phyloP scores from a whole-genome alignment of 495 filamentous ascomycete genomes.

The Aspergillus leporis region DNA sequence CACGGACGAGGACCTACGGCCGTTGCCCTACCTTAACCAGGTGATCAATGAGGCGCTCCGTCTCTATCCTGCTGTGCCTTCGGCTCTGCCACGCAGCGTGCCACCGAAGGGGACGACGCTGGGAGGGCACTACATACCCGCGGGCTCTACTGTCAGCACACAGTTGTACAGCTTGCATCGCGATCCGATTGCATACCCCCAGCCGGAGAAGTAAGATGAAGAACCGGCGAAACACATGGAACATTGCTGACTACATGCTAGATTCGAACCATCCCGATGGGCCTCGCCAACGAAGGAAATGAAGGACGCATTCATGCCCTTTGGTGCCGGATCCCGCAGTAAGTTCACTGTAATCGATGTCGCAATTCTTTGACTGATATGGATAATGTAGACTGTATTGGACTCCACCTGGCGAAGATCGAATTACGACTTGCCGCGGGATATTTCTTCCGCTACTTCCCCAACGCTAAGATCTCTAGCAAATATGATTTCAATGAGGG shows the following conservation, averaged over 20 bases:
- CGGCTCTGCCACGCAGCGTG: slow-evolving; percentile 41
- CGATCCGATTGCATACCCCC: slow-evolving; percentile 28
- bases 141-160: slow-evolving; percentile 32
- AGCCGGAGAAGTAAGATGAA: slow-evolving; percentile 26
- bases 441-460: slow-evolving; percentile 35
- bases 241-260: slow-evolving; percentile 12
- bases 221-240: background rate
- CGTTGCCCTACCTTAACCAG: slow-evolving; percentile 45
- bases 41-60: slow-evolving; percentile 58
- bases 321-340: slow-evolving; percentile 51
- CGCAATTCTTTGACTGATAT: background rate
- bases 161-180: slow-evolving; percentile 49
- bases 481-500: slow-evolving; percentile 42
- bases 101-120: slow-evolving; percentile 29
- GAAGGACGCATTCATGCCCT: slow-evolving; percentile 54
- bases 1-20: slow-evolving; percentile 28
- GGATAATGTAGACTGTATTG: slow-evolving; percentile 27
- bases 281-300: slow-evolving; percentile 45
- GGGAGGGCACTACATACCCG: slow-evolving; percentile 33
- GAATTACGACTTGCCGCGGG: slow-evolving; percentile 38
- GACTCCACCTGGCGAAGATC: slow-evolving; percentile 37
- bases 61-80: slow-evolving; percentile 51
- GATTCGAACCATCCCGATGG: slow-evolving; percentile 48
- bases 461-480: slow-evolving; percentile 21
- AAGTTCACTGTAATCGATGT: slow-evolving; percentile 9